Evolutionary conservation across 1,139 yeast species (phyloP), one percentile per base, ranked within the genome.

Genomic region (Taphrina communis): DNA sequence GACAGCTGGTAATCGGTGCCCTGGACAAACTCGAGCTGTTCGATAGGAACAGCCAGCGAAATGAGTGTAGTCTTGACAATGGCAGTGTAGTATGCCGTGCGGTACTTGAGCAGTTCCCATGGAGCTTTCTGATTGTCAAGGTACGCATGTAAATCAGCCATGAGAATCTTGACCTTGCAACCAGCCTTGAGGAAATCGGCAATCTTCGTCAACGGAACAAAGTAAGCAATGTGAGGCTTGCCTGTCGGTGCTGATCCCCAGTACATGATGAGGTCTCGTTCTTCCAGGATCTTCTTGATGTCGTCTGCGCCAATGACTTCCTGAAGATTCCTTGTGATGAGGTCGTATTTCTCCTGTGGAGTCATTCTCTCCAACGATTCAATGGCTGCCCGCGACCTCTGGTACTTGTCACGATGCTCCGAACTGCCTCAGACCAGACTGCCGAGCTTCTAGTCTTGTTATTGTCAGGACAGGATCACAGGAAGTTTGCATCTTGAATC

Each of bases 91-190:
- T 90, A 95, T 79, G 87, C 85, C 72, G 96, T 97, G 78, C 99
- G 86, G 84, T 86, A 84, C 73, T 86, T 84, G 62, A 95, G 97
- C 71, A 90, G 91, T 76, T 94, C 99, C 76, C 94, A 84, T 61
- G 98, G 90, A 2, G 99, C 99, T 82, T 95, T 94, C 98, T 94
- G 93, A 82, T 94, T 95, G 78, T 95, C 99, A 78, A 95, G 85
- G 77, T 88, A 95, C 11, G 99, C 99, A 76, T 95, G 99, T 77
- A 95, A 82, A 77, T 95, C 99, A n/a, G 99, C 99, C 75, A 95
- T 79, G 71, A 95, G 84, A 8, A 95, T 95, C 1, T 87, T 92
- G 65, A 95, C 96, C 59, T 66, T 59, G 42, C 68, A 73, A 14
- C 98, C 99, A 8, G 99, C 99, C 76, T 88, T 88, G 78, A 95